Base-by-base conservation (phyloP, 2,329 filamentous ascomycete species). In the Alternaria rosae region DNA sequence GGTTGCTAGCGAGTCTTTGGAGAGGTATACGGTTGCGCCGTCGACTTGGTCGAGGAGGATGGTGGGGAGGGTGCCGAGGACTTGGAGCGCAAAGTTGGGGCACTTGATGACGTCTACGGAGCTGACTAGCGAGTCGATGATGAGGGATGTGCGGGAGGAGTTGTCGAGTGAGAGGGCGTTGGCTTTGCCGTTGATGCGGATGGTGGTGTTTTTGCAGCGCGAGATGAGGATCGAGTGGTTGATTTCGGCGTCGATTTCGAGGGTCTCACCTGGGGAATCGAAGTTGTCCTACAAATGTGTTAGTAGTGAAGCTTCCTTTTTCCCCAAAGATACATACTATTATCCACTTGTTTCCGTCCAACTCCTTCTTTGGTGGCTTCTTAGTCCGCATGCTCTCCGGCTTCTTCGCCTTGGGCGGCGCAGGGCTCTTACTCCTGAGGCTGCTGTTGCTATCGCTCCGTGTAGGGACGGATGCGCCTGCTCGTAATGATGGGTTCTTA, bases 91-190 rank as follows among this genome's bases (percentile, higher is more conserved):
- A 77, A 99, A 97, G 79, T 95, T 97, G 70, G 91, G 88, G 50
- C 91, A 94, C 82, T 98, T 98, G 84, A 99, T 95, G 23, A 97
- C 92, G 75, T 99, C 95, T 59, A 99, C 88, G 30, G 92, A 93
- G 51, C 92, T 96, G 50, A 98, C 92, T 11, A 98, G 88, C 1
- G 89, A 92, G 72, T 98, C 94, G 56, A 98, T 87, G 54, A 98
- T 88, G 55, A 99, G 87, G 26, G 92, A 96, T 17, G 96, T 85
- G 52, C 92, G 90, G 48, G 86, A 88, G 58, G 91, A 94, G 82
- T 97, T 97, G 82, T 98, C 95, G 70, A 98, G 87, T 6, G 93
- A 94, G 65, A 99, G 92, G n/a, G 95, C 93, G 78, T 99, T 99
- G 60, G 92, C 93, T 82, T 99, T 99, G 81, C 93, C 94, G 75